Base-by-base conservation (phyloP, 192 early-diverging fungal genomes). In the Entomortierella beljakovae region DNA sequence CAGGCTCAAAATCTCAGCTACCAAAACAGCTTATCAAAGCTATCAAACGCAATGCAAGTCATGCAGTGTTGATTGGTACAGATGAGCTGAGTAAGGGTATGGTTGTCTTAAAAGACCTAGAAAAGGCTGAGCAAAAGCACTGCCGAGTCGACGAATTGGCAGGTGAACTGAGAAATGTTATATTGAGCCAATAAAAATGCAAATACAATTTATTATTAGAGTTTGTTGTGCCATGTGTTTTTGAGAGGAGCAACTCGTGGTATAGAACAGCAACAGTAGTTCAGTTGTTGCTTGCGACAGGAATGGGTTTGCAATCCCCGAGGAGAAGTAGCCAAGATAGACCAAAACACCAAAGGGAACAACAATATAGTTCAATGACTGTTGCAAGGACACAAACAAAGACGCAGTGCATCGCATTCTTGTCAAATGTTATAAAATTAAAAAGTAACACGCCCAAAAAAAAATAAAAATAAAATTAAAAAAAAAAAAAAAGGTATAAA, bases 61-160 rank as follows among this genome's bases (percentile, higher is more conserved):
- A 83, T 52, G 74, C 67, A 6, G 48, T 83, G 23, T n/a, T 83
- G 33, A 23, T 83, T 34, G 81, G 81, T n/a, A 58, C 61, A 28
- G 57, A 73, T 40, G 81, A 83, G 68, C 56, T 83, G 29, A 26
- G 32, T 1, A 58, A 55, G 26, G 74, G 65, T 16, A 33, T 68
- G 3, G 74, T 83, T 1, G 73, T 66, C 3, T 29, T 79, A 25
- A 79, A 72, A 15, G 53, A 73, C 22, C 35, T 82, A 38, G 81
- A 79, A 22, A 79, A 50, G 50, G 28, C 67, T 25, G 58, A 63
- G 46, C 74, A 77, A 25, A 65, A 66, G 40, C 64, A 54, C 0
- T 74, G 64, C 32, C 26, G 28, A 10, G 40, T 74, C 6, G 71
- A 74, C 11, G 57, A 74, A 2, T 16, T 70, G 25, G 25, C 46